These are phyloP conservation scores for Xerocomus brunneocitrinus DNA, from an alignment of 768 basidiomycete genomes.

Conservation along the genomic window DNA sequence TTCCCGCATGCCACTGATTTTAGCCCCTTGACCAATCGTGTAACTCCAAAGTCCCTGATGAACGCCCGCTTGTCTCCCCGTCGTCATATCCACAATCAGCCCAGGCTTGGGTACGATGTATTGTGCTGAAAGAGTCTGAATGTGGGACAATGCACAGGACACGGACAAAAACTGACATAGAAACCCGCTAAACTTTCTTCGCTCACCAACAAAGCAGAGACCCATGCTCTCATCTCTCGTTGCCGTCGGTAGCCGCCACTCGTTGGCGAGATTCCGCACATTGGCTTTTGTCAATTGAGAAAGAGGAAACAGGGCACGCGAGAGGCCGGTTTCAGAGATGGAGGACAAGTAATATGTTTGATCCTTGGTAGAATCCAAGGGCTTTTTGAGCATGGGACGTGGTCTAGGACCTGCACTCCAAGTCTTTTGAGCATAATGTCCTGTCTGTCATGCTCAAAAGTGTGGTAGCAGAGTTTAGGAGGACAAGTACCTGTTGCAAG, in stretches of 20 bases:
- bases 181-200: conserved; percentile 66
- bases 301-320: conserved; percentile 76
- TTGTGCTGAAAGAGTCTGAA: conserved; percentile 45
- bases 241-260: conserved; percentile 65
- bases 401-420: conserved; percentile 35
- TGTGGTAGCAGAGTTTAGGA: background rate
- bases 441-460: conserved; percentile 32
- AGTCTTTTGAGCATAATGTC: conserved; percentile 80
- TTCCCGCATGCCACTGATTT: conserved; percentile 53
- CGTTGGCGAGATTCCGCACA: conserved; percentile 67
- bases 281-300: conserved; percentile 60
- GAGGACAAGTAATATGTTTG: conserved; percentile 90
- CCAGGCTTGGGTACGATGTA: conserved; percentile 74
- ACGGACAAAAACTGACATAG: conserved; percentile 45
- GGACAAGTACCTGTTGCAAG: conserved; percentile 70
- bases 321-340: conserved; percentile 60
- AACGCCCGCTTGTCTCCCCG: conserved; percentile 49
- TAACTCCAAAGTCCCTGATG: conserved; percentile 82
- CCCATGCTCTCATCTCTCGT: conserved; percentile 86
- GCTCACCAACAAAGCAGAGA: conserved; percentile 89
- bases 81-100: conserved; percentile 53
- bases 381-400: conserved; percentile 52
- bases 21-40: conserved; percentile 81
- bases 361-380: conserved; percentile 67
- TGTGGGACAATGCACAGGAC: background rate